These are phyloP conservation scores for Jamesozyma piceae DNA, from an alignment of 805 yeast genomes.

Conservation along the genomic window DNA sequence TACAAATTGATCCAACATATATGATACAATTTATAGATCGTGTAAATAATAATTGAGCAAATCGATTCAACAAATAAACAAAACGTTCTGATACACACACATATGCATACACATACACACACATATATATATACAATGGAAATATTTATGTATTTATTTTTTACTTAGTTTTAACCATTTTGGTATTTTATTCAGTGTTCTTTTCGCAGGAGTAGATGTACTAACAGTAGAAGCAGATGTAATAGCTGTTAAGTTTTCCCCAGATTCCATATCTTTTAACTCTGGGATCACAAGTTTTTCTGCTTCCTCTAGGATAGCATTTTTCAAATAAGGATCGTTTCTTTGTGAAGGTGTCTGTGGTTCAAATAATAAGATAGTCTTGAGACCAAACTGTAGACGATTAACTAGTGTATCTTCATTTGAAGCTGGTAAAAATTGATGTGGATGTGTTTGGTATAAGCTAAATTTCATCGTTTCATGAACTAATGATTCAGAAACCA, in stretches of 20 bases:
- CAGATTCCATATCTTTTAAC: background rate
- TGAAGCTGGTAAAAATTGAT: slow-evolving; percentile 22
- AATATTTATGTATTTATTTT: slow-evolving; percentile 15
- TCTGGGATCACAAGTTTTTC: slow-evolving; percentile 16
- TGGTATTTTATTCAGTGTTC: slow-evolving; percentile 26
- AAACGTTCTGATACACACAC: no score
- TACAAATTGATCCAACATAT: slow-evolving; percentile 6
- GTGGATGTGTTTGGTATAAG: slow-evolving; percentile 43
- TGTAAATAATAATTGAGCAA: slow-evolving; percentile 9
- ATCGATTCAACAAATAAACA: no score
- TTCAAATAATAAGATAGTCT: slow-evolving; percentile 37
- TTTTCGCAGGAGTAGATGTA: slow-evolving; percentile 3
- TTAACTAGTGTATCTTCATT: slow-evolving; percentile 27
- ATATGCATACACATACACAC: no score
- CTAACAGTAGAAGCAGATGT: slow-evolving; percentile 5
- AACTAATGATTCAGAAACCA: slow-evolving; percentile 24
- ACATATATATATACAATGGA: background rate
- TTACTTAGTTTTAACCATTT: slow-evolving; percentile 36
- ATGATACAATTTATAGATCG: background rate
- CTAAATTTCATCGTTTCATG: slow-evolving; percentile 29
- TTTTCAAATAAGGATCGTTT: slow-evolving; percentile 27
- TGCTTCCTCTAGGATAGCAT: slow-evolving; percentile 25
- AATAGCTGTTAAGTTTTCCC: background rate
- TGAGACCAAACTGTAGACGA: slow-evolving; percentile 37
- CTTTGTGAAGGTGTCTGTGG: no score